Conservation (phyloP, 345 rosid species). For the Lepidium didymum region DNA sequence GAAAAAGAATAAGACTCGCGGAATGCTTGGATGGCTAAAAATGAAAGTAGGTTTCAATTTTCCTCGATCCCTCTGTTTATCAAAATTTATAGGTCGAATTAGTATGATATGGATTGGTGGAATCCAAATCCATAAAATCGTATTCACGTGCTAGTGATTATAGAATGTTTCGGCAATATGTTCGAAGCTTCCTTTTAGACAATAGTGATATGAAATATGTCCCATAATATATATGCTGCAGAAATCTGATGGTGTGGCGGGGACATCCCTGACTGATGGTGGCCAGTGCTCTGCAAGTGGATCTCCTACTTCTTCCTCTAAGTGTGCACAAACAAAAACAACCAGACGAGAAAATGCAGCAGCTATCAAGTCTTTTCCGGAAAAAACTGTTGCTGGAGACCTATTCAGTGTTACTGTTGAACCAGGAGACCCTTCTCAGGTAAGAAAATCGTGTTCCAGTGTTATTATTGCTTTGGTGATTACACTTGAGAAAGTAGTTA, state of each 20-base stretch:
- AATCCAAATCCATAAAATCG: not conserved
- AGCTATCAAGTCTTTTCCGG: constrained; percentile 45
- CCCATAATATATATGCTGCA: constrained; percentile 28
- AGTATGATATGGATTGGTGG: not conserved
- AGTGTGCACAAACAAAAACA: constrained; percentile 61
- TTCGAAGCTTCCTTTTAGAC: not conserved
- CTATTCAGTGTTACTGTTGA: constrained; percentile 54
- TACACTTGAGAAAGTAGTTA: not conserved
- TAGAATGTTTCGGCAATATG: not conserved
- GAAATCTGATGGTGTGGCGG: constrained; percentile 67
- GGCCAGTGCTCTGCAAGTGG: constrained; percentile 52
- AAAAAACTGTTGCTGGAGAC: constrained; percentile 66
- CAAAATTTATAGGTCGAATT: constrained; percentile 8
- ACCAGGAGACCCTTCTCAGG: constrained; percentile 50
- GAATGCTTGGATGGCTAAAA: constrained; percentile 97
- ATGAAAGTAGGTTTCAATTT: constrained; percentile 41
- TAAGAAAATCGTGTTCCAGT: constrained; percentile 27
- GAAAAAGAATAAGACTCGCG: constrained; percentile 54
- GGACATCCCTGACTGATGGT: constrained; percentile 45
- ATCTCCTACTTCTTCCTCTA: constrained; percentile 63
- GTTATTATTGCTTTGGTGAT: constrained; percentile 1
- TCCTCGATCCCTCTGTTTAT: not conserved
- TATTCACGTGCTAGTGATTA: not conserved
- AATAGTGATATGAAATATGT: not conserved
- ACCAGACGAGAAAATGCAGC: constrained; percentile 41